Conservation (phyloP, 1,139 yeast genomes). For the Candida neerlandica region DNA sequence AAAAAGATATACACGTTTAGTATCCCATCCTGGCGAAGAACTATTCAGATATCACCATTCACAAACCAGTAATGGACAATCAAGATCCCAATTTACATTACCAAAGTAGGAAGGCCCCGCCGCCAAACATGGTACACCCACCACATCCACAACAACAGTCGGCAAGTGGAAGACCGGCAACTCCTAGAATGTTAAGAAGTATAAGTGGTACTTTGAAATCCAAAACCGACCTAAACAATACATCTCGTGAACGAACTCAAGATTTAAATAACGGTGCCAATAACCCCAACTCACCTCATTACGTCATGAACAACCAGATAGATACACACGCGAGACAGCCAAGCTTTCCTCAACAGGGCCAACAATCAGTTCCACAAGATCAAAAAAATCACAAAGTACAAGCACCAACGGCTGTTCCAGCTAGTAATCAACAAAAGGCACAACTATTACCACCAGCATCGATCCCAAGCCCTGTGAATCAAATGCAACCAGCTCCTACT, state of each 20-base stretch:
- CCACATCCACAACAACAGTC: constrained; percentile 5
- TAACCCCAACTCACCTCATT: constrained; percentile 21
- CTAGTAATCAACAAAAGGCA: constrained; percentile 8
- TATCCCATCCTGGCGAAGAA: not conserved
- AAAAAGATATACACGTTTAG: not conserved
- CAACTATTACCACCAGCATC: constrained; percentile 29
- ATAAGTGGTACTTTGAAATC: constrained; percentile 41
- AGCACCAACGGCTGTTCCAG: constrained; percentile 9
- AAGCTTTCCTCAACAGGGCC: constrained; percentile 20
- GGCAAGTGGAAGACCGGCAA: constrained; percentile 53
- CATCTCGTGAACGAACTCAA: not conserved
- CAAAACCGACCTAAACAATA: constrained; percentile 12
- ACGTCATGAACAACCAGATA: constrained; percentile 15
- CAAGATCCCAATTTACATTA: constrained; percentile 9
- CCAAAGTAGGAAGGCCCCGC: constrained; percentile 8
- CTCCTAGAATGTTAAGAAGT: constrained; percentile 76
- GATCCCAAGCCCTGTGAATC: constrained; percentile 23
- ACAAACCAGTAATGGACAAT: constrained; percentile 7
- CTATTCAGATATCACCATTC: not conserved
- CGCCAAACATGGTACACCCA: constrained; percentile 7
- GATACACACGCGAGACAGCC: constrained; percentile 25
- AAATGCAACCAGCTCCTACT: constrained; percentile 16
- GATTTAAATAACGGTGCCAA: constrained; percentile 3
- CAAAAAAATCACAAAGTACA: constrained; percentile 6
- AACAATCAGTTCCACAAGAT: constrained; percentile 7